These are phyloP conservation scores for Salvia miltiorrhiza DNA, from an alignment of 257 asterid genomes.

Conservation along the genomic window DNA sequence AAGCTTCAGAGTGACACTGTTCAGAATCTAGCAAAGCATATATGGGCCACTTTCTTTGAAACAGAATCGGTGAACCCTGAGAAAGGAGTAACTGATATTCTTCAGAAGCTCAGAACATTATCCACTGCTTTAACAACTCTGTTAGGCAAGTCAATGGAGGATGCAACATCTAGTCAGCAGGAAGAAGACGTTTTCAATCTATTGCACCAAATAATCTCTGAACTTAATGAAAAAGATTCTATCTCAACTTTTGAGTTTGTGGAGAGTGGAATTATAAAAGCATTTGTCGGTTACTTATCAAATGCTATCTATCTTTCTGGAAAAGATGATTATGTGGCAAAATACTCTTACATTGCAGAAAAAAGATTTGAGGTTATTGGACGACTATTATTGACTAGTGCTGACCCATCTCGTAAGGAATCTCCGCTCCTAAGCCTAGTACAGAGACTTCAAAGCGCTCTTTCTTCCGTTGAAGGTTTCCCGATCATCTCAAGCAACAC, in stretches of 20 bases:
- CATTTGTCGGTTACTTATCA: constrained; percentile 64
- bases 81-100: constrained; percentile 68
- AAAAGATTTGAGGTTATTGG: constrained; percentile 79
- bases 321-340: constrained; percentile 23
- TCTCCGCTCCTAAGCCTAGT: constrained; percentile 43
- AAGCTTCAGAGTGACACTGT: constrained; percentile 60
- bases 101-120: constrained; percentile 65
- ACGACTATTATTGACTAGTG: constrained; percentile 43
- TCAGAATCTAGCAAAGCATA: constrained; percentile 65
- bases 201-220: constrained; percentile 59
- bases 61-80: constrained; percentile 57
- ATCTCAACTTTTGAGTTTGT: constrained; percentile 94
- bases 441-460: constrained; percentile 65
- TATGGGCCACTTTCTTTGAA: constrained; percentile 57
- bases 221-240: constrained; percentile 61
- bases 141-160: constrained; percentile 35
- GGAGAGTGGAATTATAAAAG: constrained; percentile 81
- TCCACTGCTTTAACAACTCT: constrained; percentile 44
- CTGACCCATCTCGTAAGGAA: constrained; percentile 38
- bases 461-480: constrained; percentile 74
- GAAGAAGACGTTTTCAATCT: constrained; percentile 56
- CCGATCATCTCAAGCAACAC: constrained; percentile 63
- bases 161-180: constrained; percentile 34
- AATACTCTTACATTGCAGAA: constrained; percentile 33
- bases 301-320: constrained; percentile 42